A percentile compares a stretch with the other conserved stretches of the same genome.
Conservation (phyloP, 805 yeast species). For the Saturnispora silvae region DNA sequence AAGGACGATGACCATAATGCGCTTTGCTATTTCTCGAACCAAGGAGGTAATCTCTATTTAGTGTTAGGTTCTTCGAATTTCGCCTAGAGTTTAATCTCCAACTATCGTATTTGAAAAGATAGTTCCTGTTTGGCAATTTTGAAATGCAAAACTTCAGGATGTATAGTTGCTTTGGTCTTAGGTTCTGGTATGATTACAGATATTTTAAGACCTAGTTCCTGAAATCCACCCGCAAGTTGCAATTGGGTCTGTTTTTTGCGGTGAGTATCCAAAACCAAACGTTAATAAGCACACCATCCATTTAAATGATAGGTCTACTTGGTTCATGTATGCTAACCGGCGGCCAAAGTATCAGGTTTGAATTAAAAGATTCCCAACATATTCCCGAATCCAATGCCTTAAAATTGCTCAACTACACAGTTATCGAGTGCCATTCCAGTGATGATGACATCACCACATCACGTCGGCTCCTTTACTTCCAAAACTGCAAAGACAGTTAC, state of each 20-base stretch:
- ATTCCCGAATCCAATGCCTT: conserved; percentile 30
- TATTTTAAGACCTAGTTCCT: conserved; percentile 36
- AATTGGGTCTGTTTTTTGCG: conserved; percentile 28
- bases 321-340: conserved; percentile 39
- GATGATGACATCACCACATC: conserved; percentile 46
- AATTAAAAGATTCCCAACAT: conserved; percentile 25
- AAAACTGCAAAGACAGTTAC: conserved; percentile 23
- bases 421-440: conserved; percentile 29
- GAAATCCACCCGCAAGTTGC: conserved; percentile 37
- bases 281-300: conserved; percentile 31
- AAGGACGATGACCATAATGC: conserved; percentile 40
- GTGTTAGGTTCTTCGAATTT: conserved; percentile 45
- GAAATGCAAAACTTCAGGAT: conserved; percentile 24
- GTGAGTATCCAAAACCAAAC: conserved; percentile 23
- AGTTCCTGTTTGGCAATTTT: conserved; percentile 42
- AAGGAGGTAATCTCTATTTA: conserved; percentile 47
- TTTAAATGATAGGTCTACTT: conserved; percentile 31
- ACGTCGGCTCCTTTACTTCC: conserved; percentile 29
- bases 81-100: conserved; percentile 29
- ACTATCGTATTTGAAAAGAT: conserved; percentile 36
- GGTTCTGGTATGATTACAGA: conserved; percentile 54
- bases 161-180: conserved; percentile 39
- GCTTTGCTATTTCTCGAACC: conserved; percentile 45
- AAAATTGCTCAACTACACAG: conserved; percentile 31
- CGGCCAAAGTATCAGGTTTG: conserved; percentile 20